Conservation (phyloP, 2,329 filamentous ascomycete species). For the Aspergillus texensis region DNA sequence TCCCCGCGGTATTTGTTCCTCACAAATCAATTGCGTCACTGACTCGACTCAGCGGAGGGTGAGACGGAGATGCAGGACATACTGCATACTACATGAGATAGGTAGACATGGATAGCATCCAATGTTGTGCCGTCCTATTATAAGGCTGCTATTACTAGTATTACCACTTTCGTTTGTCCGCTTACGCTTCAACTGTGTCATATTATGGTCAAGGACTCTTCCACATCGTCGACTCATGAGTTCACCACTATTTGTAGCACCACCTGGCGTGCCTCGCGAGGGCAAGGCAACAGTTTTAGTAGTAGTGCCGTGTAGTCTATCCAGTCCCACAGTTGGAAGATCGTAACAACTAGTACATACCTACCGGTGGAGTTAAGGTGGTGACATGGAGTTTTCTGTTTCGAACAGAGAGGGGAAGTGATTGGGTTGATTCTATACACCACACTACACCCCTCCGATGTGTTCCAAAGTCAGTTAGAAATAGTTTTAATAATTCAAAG, state of each 20-base stretch:
- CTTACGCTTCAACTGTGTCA: not conserved
- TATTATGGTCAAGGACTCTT: not conserved
- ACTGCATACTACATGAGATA: not conserved
- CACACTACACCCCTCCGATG: not conserved
- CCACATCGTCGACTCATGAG: not conserved
- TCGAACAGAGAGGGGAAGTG: not conserved
- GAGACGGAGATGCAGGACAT: not conserved
- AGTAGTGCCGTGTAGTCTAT: not conserved
- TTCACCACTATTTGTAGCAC: not conserved
- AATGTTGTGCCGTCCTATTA: not conserved
- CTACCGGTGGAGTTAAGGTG: not conserved
- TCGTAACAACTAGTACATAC: not conserved
- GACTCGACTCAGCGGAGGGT: not conserved
- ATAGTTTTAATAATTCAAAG: not conserved
- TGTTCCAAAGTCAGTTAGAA: not conserved
- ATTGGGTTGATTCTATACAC: not conserved
- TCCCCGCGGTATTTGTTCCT: conserved; percentile 4
- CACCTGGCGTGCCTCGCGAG: not conserved
- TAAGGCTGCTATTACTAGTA: not conserved
- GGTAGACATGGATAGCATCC: not conserved
- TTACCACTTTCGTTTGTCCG: conserved; percentile 2
- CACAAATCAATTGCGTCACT: conserved; percentile 10
- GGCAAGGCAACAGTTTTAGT: not conserved
- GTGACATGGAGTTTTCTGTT: not conserved
- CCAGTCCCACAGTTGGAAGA: not conserved